Percentiles rank a stretch among this genome's conserved stretches.
These are phyloP conservation scores for Nicotiana sylvestris DNA, from an alignment of 257 asterid species.

Conservation along the genomic window DNA sequence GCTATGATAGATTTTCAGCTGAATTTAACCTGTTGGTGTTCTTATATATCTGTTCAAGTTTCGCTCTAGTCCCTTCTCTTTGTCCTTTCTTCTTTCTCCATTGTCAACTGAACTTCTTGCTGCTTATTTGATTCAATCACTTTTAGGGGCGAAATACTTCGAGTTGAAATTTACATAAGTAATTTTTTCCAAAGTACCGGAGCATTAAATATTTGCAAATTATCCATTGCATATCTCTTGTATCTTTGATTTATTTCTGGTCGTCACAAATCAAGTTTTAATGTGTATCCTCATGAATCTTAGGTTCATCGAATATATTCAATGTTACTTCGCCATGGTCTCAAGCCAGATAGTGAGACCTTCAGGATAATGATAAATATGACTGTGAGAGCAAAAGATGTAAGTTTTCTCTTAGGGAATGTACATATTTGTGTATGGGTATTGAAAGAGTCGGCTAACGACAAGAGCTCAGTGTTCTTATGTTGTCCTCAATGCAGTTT, in stretches of 20 bases:
- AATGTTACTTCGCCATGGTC: slow-evolving; percentile 44
- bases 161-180: not conserved
- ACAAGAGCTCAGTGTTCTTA: not conserved
- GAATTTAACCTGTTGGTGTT: not conserved
- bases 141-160: not conserved
- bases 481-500: slow-evolving; percentile 48
- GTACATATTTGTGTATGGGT: not conserved
- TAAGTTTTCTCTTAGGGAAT: slow-evolving; percentile 26
- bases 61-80: no score
- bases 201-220: not conserved
- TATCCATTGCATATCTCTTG: slow-evolving; percentile 11
- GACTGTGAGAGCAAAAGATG: slow-evolving; percentile 79
- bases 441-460: not conserved
- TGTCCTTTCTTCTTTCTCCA: not conserved
- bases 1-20: slow-evolving; percentile 3
- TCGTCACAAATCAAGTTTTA: slow-evolving; percentile 18
- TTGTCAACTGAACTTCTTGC: not conserved
- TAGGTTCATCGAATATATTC: slow-evolving; percentile 64
- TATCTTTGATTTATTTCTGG: slow-evolving; percentile 9
- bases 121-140: not conserved
- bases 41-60: not conserved
- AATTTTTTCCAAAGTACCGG: not conserved
- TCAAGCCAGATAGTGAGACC: slow-evolving; percentile 60
- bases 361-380: slow-evolving; percentile 64
- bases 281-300: slow-evolving; percentile 24